phyloP scores from a whole-genome alignment of 176 grass and related monocot species.

The Eleusine coracana region DNA sequence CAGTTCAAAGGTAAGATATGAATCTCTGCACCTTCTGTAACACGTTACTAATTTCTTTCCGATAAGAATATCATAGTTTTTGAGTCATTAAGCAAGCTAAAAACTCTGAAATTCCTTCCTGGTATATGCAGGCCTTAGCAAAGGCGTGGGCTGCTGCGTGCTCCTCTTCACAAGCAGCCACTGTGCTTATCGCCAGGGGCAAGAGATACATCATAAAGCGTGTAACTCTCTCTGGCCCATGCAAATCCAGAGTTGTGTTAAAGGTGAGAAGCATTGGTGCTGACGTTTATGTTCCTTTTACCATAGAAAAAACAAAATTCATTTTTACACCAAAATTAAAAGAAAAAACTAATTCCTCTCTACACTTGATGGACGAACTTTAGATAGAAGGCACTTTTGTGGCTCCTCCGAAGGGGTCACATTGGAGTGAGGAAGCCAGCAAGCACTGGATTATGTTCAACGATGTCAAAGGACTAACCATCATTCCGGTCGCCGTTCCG shows the following conservation, averaged over 20 bases:
- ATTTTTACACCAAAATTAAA: no score
- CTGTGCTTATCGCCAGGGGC: conserved; percentile 44
- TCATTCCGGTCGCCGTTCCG: not conserved
- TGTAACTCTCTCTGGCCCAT: conserved; percentile 58
- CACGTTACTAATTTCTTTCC: no score
- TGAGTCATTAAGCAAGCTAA: no score
- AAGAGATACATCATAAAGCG: conserved; percentile 54
- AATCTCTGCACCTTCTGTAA: no score
- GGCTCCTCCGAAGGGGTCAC: conserved; percentile 49
- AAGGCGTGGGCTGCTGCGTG: conserved; percentile 4
- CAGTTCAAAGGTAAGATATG: no score
- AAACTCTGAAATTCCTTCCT: no score
- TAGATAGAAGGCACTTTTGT: conserved; percentile 66
- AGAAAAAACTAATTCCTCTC: not conserved
- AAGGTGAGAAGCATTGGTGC: conserved; percentile 44
- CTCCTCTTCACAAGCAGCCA: conserved; percentile 46
- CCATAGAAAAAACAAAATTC: no score
- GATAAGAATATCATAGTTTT: no score
- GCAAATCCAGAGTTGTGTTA: conserved; percentile 48
- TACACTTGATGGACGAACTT: not conserved
- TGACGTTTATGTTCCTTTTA: no score
- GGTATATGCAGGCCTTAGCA: no score
- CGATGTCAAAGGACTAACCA: conserved; percentile 34
- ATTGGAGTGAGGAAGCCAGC: conserved; percentile 42
- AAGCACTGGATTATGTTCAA: conserved; percentile 64